phyloP scores from a whole-genome alignment of 176 grass and related monocot genomes.

The Thalia dealbata region DNA sequence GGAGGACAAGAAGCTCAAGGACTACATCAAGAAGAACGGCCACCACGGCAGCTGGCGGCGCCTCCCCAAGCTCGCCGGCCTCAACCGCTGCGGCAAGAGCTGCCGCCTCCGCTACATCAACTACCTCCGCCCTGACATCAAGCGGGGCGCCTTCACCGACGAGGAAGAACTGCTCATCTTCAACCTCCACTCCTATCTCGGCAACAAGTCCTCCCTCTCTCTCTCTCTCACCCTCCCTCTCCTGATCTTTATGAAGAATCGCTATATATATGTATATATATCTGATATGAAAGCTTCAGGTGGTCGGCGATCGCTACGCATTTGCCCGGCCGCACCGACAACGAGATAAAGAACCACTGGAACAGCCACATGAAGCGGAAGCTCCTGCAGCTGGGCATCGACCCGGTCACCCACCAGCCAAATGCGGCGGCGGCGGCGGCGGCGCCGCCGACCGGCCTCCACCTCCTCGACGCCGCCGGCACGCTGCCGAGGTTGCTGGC shows the following conservation, averaged over 20 bases:
- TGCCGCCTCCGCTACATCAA: constrained; percentile 93
- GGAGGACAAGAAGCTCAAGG: constrained; percentile 54
- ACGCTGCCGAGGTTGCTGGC: neutral
- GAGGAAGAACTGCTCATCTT: constrained; percentile 84
- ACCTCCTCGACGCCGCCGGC: neutral
- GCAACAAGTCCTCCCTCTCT: constrained; percentile 38
- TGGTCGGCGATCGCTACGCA: neutral
- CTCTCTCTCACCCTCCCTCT: too few relatives aligned
- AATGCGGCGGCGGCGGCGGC: too few relatives aligned
- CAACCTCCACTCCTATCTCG: constrained; percentile 51
- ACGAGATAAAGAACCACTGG: constrained; percentile 4
- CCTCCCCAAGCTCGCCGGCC: constrained; percentile 68
- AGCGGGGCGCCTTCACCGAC: constrained; percentile 61
- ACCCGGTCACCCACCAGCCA: neutral
- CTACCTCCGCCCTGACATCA: constrained; percentile 91
- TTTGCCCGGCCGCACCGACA: neutral
- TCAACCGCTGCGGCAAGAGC: constrained; percentile 95
- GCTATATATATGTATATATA: too few relatives aligned
- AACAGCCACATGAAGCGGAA: neutral
- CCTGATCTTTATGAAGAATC: too few relatives aligned
- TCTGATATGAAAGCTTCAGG: too few relatives aligned
- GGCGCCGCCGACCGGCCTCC: neutral
- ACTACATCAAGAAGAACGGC: constrained; percentile 63
- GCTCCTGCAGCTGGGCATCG: neutral
- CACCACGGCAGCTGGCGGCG: constrained; percentile 75